Evolutionary conservation across 352 stramenopile species (phyloP).

Genomic region (Phytopythium sindhum): DNA sequence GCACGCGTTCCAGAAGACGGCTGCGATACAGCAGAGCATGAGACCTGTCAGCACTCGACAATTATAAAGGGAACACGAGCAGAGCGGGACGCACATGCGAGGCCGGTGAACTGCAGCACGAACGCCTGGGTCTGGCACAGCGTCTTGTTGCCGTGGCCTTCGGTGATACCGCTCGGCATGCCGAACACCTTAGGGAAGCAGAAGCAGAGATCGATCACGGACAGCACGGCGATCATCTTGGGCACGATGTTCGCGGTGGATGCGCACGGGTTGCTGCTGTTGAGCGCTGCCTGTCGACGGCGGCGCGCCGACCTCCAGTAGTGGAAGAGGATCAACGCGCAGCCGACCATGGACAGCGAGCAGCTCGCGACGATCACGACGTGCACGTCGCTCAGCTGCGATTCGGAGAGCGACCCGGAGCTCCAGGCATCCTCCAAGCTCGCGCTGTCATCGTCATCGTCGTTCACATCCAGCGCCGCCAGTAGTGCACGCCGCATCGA

Average conservation of each 20-base stretch:
- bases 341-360: conserved; percentile 39
- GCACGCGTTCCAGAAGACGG: conserved; percentile 65
- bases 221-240: conserved; percentile 72
- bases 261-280: not conserved
- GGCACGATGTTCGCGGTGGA: conserved; percentile 45
- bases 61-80: not conserved
- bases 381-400: conserved; percentile 27
- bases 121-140: conserved; percentile 56
- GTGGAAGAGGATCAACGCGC: conserved; percentile 46
- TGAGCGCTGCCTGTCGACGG: conserved; percentile 13
- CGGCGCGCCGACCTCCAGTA: conserved; percentile 28
- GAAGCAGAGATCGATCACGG: conserved; percentile 50
- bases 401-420: conserved; percentile 12
- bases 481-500: conserved; percentile 8
- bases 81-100: conserved; percentile 41
- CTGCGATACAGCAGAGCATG: conserved; percentile 5
- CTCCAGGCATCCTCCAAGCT: not conserved
- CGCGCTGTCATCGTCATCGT: not conserved
- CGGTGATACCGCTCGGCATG: conserved; percentile 16
- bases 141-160: conserved; percentile 10
- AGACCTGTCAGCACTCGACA: not conserved
- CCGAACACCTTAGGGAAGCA: conserved; percentile 54
- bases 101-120: conserved; percentile 37
- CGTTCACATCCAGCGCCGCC: not conserved
- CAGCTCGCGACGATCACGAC: conserved; percentile 36